These are phyloP conservation scores for Trifolium repens DNA, from an alignment of 306 rosid genomes.

Conservation along the genomic window DNA sequence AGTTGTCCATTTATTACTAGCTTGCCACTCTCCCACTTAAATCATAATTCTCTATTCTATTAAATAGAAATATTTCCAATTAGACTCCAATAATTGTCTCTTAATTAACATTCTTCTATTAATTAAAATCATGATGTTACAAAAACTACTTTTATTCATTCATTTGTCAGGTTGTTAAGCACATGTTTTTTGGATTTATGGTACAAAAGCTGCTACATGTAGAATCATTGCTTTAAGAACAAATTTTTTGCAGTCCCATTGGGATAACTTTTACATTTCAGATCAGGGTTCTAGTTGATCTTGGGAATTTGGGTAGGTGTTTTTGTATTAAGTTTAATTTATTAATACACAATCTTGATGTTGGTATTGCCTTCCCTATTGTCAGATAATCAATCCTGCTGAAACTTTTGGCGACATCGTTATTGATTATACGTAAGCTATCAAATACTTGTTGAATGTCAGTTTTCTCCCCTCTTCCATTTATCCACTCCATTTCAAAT, in stretches of 20 bases:
- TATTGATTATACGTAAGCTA: conserved; percentile 91
- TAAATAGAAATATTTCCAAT: too few species aligned
- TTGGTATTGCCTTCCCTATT: conserved; percentile 41
- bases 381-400: conserved; percentile 89
- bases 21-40: too few species aligned
- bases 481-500: not conserved
- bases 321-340: conserved; percentile 15
- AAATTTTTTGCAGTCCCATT: conserved; percentile 16
- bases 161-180: conserved; percentile 27
- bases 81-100: too few species aligned
- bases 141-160: conserved; percentile 14
- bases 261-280: conserved; percentile 18
- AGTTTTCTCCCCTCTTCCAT: conserved; percentile 24
- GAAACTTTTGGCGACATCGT: conserved; percentile 98
- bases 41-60: too few species aligned
- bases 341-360: conserved; percentile 14
- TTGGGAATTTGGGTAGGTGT: conserved; percentile 16
- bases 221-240: conserved; percentile 35
- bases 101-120: too few species aligned
- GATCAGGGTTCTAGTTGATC: conserved; percentile 24
- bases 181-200: conserved; percentile 32
- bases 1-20: too few species aligned
- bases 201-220: conserved; percentile 15
- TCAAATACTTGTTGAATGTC: conserved; percentile 37
- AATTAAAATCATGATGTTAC: too few species aligned